Base-by-base conservation (phyloP, 2,329 filamentous ascomycete species). In the Colletotrichum zoysiae region DNA sequence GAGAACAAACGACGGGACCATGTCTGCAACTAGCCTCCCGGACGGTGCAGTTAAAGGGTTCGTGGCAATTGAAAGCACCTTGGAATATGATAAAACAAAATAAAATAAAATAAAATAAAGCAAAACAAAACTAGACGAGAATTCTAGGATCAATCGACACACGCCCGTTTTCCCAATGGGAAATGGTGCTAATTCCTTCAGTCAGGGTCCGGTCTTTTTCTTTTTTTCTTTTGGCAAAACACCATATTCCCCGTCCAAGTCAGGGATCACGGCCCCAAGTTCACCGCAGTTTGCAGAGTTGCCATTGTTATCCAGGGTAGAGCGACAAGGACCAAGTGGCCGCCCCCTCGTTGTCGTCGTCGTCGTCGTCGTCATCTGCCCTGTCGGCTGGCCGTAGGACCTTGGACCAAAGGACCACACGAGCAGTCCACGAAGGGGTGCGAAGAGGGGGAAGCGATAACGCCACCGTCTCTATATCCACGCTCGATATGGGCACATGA, bases 1-100 rank as follows among this genome's bases (percentile, higher is more conserved):
- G 69, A 48, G 69, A 55, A 69, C 69, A 69, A 69, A 58, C 69
- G 42, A 59, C 65, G 51, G 53, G 50, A 46, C 38, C 51, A 20
- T 14, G 40, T 59, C 69, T 71, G 65, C 69, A 60, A 63, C 35
- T 71, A 71, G 69, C 69, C 65, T 64, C 38, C 3, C 26, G 26
- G 26, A 26, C 26, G 26, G 26, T 26, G 2, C 26, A 3, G 46
- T 12, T 12, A 51, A n/a, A 38, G 23, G 55, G 23, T 7, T 26
- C 23, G 51, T 12, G n/a, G 23, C 20, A 67, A 67, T 46, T 5
- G 2, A 46, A n/a, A 33, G 14, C n/a, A n/a, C 42, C 16, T 3
- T 14, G 48, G 11, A 62, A n/a, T 18, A 18, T 1, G 2, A 44
- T 26, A 20, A 23, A 12, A n/a, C 12, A 57, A 57, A 57, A n/a